Evolutionary conservation across 2,329 filamentous ascomycete species (phyloP), one percentile per base, ranked within the genome.

Genomic region (Teratosphaeria gauchensis): DNA sequence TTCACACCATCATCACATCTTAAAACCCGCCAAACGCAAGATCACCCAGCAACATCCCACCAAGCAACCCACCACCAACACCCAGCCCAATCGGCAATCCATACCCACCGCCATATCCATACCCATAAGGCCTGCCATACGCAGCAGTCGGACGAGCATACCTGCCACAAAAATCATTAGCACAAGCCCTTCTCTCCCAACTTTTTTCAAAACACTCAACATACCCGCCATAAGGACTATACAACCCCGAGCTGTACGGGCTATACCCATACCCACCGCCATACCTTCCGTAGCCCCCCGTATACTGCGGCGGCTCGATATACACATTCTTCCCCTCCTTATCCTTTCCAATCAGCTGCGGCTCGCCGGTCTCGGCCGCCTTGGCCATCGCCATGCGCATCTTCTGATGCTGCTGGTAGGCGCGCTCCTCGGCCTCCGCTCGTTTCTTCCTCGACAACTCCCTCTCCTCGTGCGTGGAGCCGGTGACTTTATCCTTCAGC

Each of bases 401-500:
- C 6, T 73, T 70, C 58, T 79, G 66, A 63, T 85, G 82, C 48
- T 77, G 75, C 38, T 77, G 70, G 65, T 84, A 84, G n/a, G 76
- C 74, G 52, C 75, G 68, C 3, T 71, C 73, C 68, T 85, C 83
- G 33, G 78, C 72, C 57, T 78, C 74, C 1, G 75, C 81, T 30
- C 81, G 76, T 33, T 72, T 68, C 2, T 64, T 63, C 4, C 83
- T 76, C 30, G 76, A 73, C 5, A 68, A 67, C 56, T 77, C 77
- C 28, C 83, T 79, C 65, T 85, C 72, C 28, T 78, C 72, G 67
- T 85, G 82, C 3, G 82, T 84, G 4, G 77, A 79, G 16, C 75
- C 73, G 0, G 83, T 86, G 16, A 85, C 64, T 63, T 80, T 81
- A 69, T 85, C 82, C 67, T 85, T 85, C 62, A 86, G 71, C 56